Base-by-base conservation (phyloP, 352 stramenopile species). In the Phytophthora litchii region DNA sequence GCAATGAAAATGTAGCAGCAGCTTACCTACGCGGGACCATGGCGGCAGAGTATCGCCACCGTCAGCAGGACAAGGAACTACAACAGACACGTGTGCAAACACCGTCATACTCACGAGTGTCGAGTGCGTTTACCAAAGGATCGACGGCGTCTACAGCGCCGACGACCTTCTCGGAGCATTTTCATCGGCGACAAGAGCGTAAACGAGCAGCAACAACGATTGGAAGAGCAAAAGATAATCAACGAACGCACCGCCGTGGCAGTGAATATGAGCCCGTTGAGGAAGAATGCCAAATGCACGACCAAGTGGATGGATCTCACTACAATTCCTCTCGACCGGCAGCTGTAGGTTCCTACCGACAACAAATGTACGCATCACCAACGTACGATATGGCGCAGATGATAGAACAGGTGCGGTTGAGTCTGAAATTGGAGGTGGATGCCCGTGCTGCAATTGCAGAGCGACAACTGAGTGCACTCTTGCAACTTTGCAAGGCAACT, bases 371-470 rank as follows among this genome's bases (percentile, higher is more conserved):
- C 46, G 63, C 54, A 17, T 89, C 78, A n/a, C 82, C 76, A 42
- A 83, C 77, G 21, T 92, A 92, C 65, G 78, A 94, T 58, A 64
- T 92, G 29, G 77, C 83, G 16, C 80, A 89, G 43, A 90, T 94
- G 83, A 94, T 92, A 79, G 85, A 94, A 60, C 83, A 91, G 56
- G 73, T 94, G 14, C 80, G 83, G 4, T 58, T 91, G 17, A 94
- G 85, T 54, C 68, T 94, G 44, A 92, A 94, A 41, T 66, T 92
- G 35, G 85, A 94, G 69, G 80, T 94, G 27, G 85, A 92, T 47
- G 83, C 82, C 17, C 80, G 82, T 7, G 83, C 82, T 4, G 83
- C 78, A 14, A 89, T 92, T 47, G 80, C 80, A 0, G 83, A 92
- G 67, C 78, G 86, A 1, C 83, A 94, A 60, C 49, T 94, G n/a